Conservation (phyloP, 1,139 yeast species). For the Debaryomycetaceae sp. region DNA sequence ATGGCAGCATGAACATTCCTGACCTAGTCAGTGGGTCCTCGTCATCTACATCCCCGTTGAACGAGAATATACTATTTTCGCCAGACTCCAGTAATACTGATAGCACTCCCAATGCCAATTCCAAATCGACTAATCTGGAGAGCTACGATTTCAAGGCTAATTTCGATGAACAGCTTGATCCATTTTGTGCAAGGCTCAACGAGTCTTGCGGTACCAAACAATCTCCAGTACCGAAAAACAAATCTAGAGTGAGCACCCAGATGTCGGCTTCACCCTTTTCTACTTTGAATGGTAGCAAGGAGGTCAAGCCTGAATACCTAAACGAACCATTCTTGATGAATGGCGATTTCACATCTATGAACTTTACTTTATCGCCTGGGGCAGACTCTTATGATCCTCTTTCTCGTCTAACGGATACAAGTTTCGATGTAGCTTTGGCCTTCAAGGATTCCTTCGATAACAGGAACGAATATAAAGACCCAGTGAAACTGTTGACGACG, state of each 20-base stretch:
- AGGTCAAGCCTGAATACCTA: slow-evolving; percentile 12
- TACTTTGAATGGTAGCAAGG: slow-evolving; percentile 15
- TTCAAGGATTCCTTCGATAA: slow-evolving; percentile 24
- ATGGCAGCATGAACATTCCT: slow-evolving; percentile 20
- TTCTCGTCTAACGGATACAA: slow-evolving; percentile 42
- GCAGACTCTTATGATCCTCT: slow-evolving; percentile 31
- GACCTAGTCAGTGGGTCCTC: slow-evolving; percentile 37
- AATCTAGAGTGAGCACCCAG: slow-evolving; percentile 9
- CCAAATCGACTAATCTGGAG: slow-evolving; percentile 14
- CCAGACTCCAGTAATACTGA: slow-evolving; percentile 26
- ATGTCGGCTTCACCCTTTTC: slow-evolving; percentile 18
- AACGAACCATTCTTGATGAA: slow-evolving; percentile 29
- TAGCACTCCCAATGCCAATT: slow-evolving; percentile 9
- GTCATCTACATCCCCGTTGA: slow-evolving; percentile 37
- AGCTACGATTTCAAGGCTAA: slow-evolving; percentile 16
- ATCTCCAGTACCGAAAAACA: slow-evolving; percentile 61
- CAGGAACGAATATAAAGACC: slow-evolving; percentile 13
- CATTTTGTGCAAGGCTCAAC: slow-evolving; percentile 71
- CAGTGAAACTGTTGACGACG: slow-evolving; percentile 42
- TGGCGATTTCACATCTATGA: slow-evolving; percentile 13
- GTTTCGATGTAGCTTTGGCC: slow-evolving; percentile 51
- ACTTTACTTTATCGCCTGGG: slow-evolving; percentile 15
- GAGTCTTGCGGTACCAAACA: slow-evolving; percentile 83
- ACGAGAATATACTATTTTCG: slow-evolving; percentile 36
- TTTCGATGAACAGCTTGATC: slow-evolving; percentile 46